Base-by-base conservation (phyloP, 306 rosid species). In the Notholithocarpus densiflorus region DNA sequence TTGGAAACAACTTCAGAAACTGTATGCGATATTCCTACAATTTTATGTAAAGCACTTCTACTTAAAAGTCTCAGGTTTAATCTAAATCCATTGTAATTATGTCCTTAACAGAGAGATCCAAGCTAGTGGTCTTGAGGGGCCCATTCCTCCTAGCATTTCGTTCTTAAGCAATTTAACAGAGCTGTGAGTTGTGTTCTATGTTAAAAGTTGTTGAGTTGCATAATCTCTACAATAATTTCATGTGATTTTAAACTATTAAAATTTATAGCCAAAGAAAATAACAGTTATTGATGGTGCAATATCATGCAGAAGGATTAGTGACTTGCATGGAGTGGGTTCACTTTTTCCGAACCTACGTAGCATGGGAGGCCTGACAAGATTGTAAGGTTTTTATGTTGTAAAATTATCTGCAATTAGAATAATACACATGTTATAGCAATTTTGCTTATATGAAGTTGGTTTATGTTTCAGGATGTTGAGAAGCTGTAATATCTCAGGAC, bases 101-200 rank as follows among this genome's bases (percentile, higher is more conserved):
- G 51, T 71, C 23, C 17, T 73, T 13, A 20, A 77, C 79, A 82
- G 86, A 68, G 86, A 77, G 59, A 82, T 82, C n/a, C 59, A 77
- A 56, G 86, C 75, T 14, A 82, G 82, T 66, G 86, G 86, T 56
- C 21, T 82, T 52, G 26, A 77, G 57, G 82, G 86, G 6, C 79
- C 79, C 2, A 78, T 82, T 51, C 86, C 86, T 1, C 18, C 78
- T 13, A 82, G 29, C 66, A 66, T 82, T 65, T 82, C 82, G 19
- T 52, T 6, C 23, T 51, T 77, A 65, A 6, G 20, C 24, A 45
- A 73, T 21, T 78, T 82, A 59, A 56, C 66, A 3, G 57, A 56
- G 10, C 68, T 77, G 86, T 82, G 71, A 82, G 86, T 82, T 56
- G n/a, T 27, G 8, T 56, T 56, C 72, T 20, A 76, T 56, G 7